Conservation (phyloP, 768 basidiomycete genomes). For the Boletus sp. region DNA sequence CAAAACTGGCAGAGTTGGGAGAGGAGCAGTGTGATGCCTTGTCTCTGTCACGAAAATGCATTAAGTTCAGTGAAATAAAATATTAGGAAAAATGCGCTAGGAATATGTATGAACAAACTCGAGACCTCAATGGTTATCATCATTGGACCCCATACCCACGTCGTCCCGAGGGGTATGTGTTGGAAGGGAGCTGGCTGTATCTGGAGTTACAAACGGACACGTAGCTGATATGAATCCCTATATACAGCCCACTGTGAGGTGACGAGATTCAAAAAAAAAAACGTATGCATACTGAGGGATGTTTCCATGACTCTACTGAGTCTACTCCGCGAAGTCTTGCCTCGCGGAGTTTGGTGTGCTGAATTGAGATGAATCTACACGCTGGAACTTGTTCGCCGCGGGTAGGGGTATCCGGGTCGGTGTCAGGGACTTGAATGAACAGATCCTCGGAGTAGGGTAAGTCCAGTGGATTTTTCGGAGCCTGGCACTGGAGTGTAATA, state of each 20-base stretch:
- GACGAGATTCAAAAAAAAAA: neutral
- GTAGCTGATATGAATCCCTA: neutral
- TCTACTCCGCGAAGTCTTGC: constrained; percentile 21
- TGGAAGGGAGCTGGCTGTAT: neutral
- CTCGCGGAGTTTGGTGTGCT: constrained; percentile 25
- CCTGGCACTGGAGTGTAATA: neutral
- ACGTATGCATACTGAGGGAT: neutral
- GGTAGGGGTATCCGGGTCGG: neutral
- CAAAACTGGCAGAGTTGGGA: too few species aligned
- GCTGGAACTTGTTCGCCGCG: neutral
- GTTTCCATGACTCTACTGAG: neutral
- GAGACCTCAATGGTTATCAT: neutral
- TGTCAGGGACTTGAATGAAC: neutral
- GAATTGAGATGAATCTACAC: neutral
- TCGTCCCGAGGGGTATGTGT: neutral
- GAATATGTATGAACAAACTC: neutral
- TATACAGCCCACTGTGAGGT: neutral
- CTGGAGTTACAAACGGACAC: neutral
- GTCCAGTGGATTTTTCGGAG: neutral
- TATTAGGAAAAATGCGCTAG: neutral
- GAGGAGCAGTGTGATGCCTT: too few species aligned
- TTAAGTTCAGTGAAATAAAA: too few species aligned
- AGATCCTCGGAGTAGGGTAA: neutral
- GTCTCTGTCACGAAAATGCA: too few species aligned
- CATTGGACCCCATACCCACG: neutral